Evolutionary conservation across 352 stramenopile genomes (phyloP).

Genomic region (Discostella stelligera): DNA sequence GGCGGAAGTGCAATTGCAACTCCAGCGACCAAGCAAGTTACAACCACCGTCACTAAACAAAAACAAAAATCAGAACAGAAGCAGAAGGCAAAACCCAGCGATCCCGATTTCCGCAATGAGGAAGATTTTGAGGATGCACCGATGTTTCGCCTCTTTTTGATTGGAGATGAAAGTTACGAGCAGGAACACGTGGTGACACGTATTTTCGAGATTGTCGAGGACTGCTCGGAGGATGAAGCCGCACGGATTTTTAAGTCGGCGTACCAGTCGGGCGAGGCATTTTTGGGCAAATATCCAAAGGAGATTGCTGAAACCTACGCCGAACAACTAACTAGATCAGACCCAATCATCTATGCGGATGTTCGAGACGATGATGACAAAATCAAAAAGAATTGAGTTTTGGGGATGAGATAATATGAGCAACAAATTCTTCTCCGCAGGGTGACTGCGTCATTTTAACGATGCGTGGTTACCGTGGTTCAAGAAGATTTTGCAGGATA

Average conservation of each 20-base stretch:
- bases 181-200: constrained; percentile 77
- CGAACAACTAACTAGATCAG: constrained; percentile 81
- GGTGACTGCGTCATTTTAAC: not conserved
- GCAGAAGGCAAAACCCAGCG: constrained; percentile 47
- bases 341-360: constrained; percentile 85
- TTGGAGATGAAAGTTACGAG: constrained; percentile 84
- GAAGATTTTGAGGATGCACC: constrained; percentile 81
- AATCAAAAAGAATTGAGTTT: not conserved
- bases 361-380: constrained; percentile 80
- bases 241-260: constrained; percentile 74
- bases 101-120: constrained; percentile 52
- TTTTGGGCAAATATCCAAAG: constrained; percentile 82
- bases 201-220: constrained; percentile 72
- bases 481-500: too few relatives aligned
- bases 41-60: constrained; percentile 53
- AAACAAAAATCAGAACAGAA: constrained; percentile 62
- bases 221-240: constrained; percentile 73
- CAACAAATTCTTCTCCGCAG: not conserved
- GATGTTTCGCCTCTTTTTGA: constrained; percentile 82
- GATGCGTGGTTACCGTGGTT: too few relatives aligned
- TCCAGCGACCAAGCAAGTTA: constrained; percentile 55
- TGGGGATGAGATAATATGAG: too few relatives aligned
- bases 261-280: constrained; percentile 75
- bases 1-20: constrained; percentile 66
- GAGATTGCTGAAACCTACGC: constrained; percentile 83